A percentile compares a stretch with the other conserved stretches of the same genome.
phyloP scores from a whole-genome alignment of 768 basidiomycete species.

The Baorangia bicolor region DNA sequence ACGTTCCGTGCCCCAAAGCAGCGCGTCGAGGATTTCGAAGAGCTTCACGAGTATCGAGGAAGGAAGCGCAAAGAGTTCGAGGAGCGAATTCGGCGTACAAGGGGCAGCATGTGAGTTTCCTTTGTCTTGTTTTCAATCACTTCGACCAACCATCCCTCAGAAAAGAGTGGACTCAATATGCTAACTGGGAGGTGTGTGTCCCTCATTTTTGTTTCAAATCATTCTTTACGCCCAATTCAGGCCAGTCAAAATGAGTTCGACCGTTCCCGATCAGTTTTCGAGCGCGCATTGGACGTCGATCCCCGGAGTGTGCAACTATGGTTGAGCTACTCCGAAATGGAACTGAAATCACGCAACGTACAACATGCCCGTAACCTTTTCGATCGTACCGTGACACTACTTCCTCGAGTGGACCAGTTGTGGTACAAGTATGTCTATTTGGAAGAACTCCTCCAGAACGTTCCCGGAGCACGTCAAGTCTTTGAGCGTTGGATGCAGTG shows the following conservation, averaged over 20 bases:
- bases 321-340: constrained; percentile 96
- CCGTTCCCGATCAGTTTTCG: constrained; percentile 91
- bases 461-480: constrained; percentile 94
- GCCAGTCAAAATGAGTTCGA: constrained; percentile 97
- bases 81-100: constrained; percentile 76
- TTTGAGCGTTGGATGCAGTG: constrained; percentile 99
- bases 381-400: constrained; percentile 93
- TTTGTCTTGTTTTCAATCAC: neutral
- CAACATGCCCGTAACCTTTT: constrained; percentile 96
- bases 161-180: constrained; percentile 86
- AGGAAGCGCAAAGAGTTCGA: constrained; percentile 94
- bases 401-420: constrained; percentile 93
- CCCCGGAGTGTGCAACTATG: constrained; percentile 87
- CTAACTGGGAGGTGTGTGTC: constrained; percentile 72
- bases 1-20: constrained; percentile 91
- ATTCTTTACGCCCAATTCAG: constrained; percentile 35
- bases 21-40: constrained; percentile 94
- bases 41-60: constrained; percentile 85
- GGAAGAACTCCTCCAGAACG: constrained; percentile 94
- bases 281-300: constrained; percentile 96
- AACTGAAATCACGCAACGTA: constrained; percentile 96
- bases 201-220: neutral
- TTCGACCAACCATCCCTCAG: constrained; percentile 35
- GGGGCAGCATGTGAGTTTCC: constrained; percentile 70
- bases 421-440: constrained; percentile 99